Base-by-base conservation (phyloP, 2,329 filamentous ascomycete species). In the Dendrostoma leiphaemia region DNA sequence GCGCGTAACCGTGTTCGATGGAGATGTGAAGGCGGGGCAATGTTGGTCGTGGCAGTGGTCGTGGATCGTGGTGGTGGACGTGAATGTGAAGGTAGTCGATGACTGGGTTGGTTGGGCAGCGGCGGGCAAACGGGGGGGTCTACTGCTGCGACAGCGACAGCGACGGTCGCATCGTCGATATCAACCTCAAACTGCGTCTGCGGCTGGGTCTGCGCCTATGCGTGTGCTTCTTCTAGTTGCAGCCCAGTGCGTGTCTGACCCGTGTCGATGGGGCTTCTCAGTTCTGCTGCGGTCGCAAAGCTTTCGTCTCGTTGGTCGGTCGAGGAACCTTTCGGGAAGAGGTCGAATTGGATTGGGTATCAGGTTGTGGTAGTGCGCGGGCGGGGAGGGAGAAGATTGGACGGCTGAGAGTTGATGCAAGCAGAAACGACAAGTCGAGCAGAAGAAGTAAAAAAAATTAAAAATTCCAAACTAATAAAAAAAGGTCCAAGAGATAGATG, bases 151-250 rank as follows among this genome's bases (percentile, higher is more conserved):
- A 26, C 23, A 31, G 34, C 24, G 34, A 41, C 17, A n/a, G 26
- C 47, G 35, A 49, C 35, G 23, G 47, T 49, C 34, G 47, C 47
- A 49, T 49, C 47, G 37, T 49, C 47, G 8, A 17, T 6, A 17
- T 21, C 23, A 31, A 17, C 9, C 26, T 21, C 23, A 31, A 21
- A 8, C 10, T 4, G 44, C 28, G 29, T 6, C 23, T 40, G 35
- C 37, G 41, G 24, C 37, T 21, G 12, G 17, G 24, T n/a, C n/a
- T n/a, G n/a, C n/a, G n/a, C n/a, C n/a, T n/a, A n/a, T n/a, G n/a
- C n/a, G n/a, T n/a, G n/a, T n/a, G n/a, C n/a, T n/a, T n/a, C n/a
- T n/a, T n/a, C n/a, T n/a, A n/a, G n/a, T n/a, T n/a, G 19, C 15
- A 19, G 45, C n/a, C 45, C 31, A 28, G 21, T 26, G 32, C 29